A percentile compares a stretch with the other conserved stretches of the same genome.
Evolutionary conservation across 2,329 filamentous ascomycete species (phyloP).

Genomic region (Paradendryphiella salina): DNA sequence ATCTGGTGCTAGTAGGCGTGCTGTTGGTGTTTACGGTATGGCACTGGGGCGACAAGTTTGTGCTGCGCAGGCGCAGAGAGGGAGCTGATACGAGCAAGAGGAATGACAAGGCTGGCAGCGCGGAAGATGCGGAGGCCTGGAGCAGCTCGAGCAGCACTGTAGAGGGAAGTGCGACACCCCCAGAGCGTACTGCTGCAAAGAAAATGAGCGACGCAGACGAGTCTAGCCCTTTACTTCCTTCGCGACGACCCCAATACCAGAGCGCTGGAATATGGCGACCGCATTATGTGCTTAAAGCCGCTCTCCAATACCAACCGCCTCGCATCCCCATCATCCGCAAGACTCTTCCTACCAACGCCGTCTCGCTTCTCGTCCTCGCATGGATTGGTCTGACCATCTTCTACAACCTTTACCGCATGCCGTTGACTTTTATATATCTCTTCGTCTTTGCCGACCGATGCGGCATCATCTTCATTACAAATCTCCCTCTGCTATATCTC

Average conservation of each 20-base stretch:
- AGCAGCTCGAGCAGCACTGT: slow-evolving; percentile 49
- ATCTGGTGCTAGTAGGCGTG: slow-evolving; percentile 45
- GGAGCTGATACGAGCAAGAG: neutral
- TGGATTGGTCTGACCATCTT: slow-evolving; percentile 62
- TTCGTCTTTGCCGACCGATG: slow-evolving; percentile 63
- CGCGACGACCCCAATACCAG: slow-evolving; percentile 2
- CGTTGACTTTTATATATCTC: slow-evolving; percentile 54
- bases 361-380: slow-evolving; percentile 56
- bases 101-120: neutral
- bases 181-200: slow-evolving; percentile 22
- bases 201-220: slow-evolving; percentile 32
- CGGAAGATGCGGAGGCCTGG: slow-evolving; percentile 29
- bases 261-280: slow-evolving; percentile 17
- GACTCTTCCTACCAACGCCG: slow-evolving; percentile 60
- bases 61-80: slow-evolving; percentile 20
- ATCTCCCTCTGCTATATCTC: slow-evolving; percentile 62
- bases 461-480: slow-evolving; percentile 57
- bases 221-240: slow-evolving; percentile 40
- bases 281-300: slow-evolving; percentile 32
- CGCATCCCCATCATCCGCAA: slow-evolving; percentile 62
- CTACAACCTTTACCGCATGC: slow-evolving; percentile 59
- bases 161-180: slow-evolving; percentile 42
- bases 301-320: slow-evolving; percentile 61
- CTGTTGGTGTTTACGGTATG: slow-evolving; percentile 44
- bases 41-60: slow-evolving; percentile 43